phyloP scores from a whole-genome alignment of 2,329 filamentous ascomycete species.

The Ascochyta lentis region DNA sequence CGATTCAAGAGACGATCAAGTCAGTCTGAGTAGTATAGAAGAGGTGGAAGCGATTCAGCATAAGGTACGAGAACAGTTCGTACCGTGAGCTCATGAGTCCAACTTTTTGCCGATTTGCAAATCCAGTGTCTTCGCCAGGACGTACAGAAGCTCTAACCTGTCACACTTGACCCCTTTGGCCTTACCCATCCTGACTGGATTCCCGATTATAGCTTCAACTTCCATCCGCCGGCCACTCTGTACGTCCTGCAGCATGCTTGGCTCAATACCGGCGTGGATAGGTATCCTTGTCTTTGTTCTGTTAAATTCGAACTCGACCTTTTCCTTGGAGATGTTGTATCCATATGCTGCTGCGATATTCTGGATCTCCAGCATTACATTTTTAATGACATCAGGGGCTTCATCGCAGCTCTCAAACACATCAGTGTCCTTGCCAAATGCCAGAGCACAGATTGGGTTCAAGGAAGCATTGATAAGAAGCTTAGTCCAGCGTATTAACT shows the following conservation, averaged over 20 bases:
- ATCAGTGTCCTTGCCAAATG: conserved; percentile 59
- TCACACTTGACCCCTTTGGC: conserved; percentile 50
- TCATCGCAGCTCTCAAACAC: conserved; percentile 55
- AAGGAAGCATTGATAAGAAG: conserved; percentile 67
- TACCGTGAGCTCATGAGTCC: not conserved
- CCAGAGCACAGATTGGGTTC: conserved; percentile 67
- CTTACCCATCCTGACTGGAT: conserved; percentile 52
- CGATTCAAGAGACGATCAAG: not conserved
- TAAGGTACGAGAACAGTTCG: not conserved
- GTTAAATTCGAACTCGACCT: conserved; percentile 48
- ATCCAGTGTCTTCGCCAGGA: conserved; percentile 53
- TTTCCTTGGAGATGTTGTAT: conserved; percentile 47
- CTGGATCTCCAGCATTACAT: conserved; percentile 56
- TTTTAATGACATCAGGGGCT: conserved; percentile 47
- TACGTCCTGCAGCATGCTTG: conserved; percentile 60
- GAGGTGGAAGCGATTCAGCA: not conserved
- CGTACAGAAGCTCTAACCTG: conserved; percentile 55
- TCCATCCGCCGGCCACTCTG: conserved; percentile 53
- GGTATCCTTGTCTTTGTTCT: conserved; percentile 48
- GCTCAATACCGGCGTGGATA: conserved; percentile 51
- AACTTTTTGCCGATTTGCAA: conserved; percentile 33
- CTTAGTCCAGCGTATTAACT: conserved; percentile 66
- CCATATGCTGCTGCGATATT: conserved; percentile 51
- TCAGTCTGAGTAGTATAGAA: not conserved
- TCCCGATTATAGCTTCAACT: conserved; percentile 60